Percentiles rank a stretch among this genome's conserved stretches.
These are phyloP conservation scores for Fusarium decemcellulare DNA, from an alignment of 2,329 filamentous ascomycete species.

Conservation along the genomic window DNA sequence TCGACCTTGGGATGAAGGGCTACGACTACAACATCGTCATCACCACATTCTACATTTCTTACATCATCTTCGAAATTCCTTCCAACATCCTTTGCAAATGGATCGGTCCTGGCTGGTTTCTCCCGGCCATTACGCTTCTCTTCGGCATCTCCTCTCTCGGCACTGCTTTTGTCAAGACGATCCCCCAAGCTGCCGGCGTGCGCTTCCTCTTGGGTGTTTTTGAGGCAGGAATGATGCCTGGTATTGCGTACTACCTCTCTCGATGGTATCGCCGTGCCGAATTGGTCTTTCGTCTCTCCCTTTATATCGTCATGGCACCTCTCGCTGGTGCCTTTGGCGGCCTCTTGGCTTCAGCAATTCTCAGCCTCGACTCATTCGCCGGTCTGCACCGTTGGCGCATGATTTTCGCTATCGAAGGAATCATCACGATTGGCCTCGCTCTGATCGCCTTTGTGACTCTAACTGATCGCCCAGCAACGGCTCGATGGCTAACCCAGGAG, in stretches of 20 bases:
- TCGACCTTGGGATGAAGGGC: slow-evolving; percentile 48
- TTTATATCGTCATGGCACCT: slow-evolving; percentile 77
- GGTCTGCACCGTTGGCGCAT: slow-evolving; percentile 73
- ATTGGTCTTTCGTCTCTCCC: slow-evolving; percentile 72
- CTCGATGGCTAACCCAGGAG: slow-evolving; percentile 73
- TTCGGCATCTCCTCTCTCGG: slow-evolving; percentile 73
- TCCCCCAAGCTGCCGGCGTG: slow-evolving; percentile 64
- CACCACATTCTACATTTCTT: slow-evolving; percentile 74
- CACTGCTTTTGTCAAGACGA: slow-evolving; percentile 71
- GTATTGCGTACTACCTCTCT: slow-evolving; percentile 76
- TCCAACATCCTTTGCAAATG: slow-evolving; percentile 74
- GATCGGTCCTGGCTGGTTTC: slow-evolving; percentile 76
- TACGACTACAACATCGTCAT: slow-evolving; percentile 75
- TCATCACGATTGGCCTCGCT: slow-evolving; percentile 67
- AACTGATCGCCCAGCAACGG: slow-evolving; percentile 76
- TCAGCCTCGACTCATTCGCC: slow-evolving; percentile 71
- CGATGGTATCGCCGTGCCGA: slow-evolving; percentile 76
- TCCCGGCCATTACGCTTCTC: slow-evolving; percentile 68
- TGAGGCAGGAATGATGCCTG: slow-evolving; percentile 76
- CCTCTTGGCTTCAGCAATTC: slow-evolving; percentile 72
- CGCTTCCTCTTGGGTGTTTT: slow-evolving; percentile 73
- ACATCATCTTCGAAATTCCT: slow-evolving; percentile 77
- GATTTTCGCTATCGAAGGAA: slow-evolving; percentile 81
- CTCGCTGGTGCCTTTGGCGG: slow-evolving; percentile 78
- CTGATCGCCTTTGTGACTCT: slow-evolving; percentile 73